Evolutionary conservation across 805 yeast genomes (phyloP).

Genomic region (Candida namnaoensis): DNA sequence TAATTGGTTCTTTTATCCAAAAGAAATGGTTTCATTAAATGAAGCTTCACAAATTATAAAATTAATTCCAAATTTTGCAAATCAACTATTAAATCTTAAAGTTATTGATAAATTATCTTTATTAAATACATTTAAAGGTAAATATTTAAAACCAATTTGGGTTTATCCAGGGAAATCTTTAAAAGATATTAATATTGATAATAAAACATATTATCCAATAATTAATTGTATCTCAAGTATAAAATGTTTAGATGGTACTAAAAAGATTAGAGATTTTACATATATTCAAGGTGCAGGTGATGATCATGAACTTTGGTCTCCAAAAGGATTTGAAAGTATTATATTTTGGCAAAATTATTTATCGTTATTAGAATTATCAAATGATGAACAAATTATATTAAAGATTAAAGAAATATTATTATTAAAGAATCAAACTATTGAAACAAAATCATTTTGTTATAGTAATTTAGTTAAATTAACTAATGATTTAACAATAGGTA

Average conservation of each 20-base stretch:
- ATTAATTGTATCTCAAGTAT: constrained; percentile 56
- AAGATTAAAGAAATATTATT: neutral
- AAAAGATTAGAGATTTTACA: constrained; percentile 27
- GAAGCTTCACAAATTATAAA: constrained; percentile 45
- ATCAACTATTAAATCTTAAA: constrained; percentile 30
- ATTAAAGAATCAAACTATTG: no score
- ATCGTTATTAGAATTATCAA: constrained; percentile 16
- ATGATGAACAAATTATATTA: constrained; percentile 20
- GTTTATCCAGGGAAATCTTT: constrained; percentile 43
- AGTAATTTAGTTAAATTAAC: no score
- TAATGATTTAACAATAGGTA: no score
- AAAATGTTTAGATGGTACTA: constrained; percentile 50
- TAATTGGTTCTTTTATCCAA: constrained; percentile 38
- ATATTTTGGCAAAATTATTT: constrained; percentile 46
- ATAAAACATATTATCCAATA: constrained; percentile 27
- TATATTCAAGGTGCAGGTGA: constrained; percentile 95
- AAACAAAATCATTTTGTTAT: no score
- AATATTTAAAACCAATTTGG: constrained; percentile 64
- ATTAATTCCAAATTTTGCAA: constrained; percentile 40
- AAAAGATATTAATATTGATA: constrained; percentile 13
- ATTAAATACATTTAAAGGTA: constrained; percentile 22
- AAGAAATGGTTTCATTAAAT: constrained; percentile 41
- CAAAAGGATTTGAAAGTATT: constrained; percentile 12
- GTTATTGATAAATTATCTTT: constrained; percentile 27
- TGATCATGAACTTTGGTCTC: constrained; percentile 85